These are phyloP conservation scores for Pisolithus orientalis DNA, from an alignment of 768 basidiomycete genomes.

Conservation along the genomic window DNA sequence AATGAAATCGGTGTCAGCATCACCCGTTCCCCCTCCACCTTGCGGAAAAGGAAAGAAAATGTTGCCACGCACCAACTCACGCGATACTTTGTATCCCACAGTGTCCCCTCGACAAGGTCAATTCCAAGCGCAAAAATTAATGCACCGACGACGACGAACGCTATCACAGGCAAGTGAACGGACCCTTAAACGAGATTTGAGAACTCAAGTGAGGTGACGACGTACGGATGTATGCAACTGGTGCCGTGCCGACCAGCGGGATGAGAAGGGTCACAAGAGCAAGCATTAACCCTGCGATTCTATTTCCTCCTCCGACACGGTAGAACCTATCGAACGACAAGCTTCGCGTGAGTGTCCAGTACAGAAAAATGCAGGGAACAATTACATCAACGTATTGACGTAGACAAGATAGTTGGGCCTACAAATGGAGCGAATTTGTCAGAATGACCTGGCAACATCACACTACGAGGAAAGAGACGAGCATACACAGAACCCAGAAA, in stretches of 20 bases:
- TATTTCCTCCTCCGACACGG: constrained; percentile 83
- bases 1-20: background rate
- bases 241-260: constrained; percentile 77
- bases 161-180: constrained; percentile 30
- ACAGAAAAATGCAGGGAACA: constrained; percentile 5
- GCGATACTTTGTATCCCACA: constrained; percentile 92
- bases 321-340: constrained; percentile 55
- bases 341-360: no score
- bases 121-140: constrained; percentile 93
- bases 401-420: constrained; percentile 86
- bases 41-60: no score
- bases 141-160: constrained; percentile 86
- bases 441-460: no score
- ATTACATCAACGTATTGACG: constrained; percentile 76
- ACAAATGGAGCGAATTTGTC: background rate
- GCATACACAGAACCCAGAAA: constrained; percentile 72
- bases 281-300: constrained; percentile 81
- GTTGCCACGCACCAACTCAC: constrained; percentile 55
- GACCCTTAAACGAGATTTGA: background rate
- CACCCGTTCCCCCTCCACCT: no score
- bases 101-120: constrained; percentile 89
- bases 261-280: constrained; percentile 67
- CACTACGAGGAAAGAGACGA: no score
- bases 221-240: constrained; percentile 90
- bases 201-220: constrained; percentile 8